Base-by-base conservation (phyloP, 768 basidiomycete species). In the Nevesoporus exiguus region DNA sequence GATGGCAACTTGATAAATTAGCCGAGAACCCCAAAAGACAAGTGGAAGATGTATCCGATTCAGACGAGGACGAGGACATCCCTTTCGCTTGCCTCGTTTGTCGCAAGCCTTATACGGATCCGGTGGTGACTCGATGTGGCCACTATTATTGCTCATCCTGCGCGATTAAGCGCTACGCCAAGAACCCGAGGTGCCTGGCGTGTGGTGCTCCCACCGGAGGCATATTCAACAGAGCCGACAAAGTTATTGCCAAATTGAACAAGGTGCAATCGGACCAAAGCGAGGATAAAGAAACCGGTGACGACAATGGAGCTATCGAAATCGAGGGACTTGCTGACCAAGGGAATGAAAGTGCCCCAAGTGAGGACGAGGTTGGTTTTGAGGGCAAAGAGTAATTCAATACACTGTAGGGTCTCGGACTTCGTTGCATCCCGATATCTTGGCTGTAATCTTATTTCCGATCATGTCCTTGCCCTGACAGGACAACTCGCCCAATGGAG, bases 1-100 rank as follows among this genome's bases (percentile, higher is more conserved):
- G 97, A 40, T 99, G 97, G 97, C 96, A 99, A 73, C 79, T 99
- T 52, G 97, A 99, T 76, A 91, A 94, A 71, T 76, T 94, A 51
- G 90, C 92, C 25, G 91, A 86, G 62, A 86, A 80, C 65, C 77
- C 86, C n/a, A 77, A 77, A 68, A 84, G 80, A 71, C 76, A 81
- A 59, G 75, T 70, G 34, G 66, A 67, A 27, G 83, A 80, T 45
- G 84, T 72, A 30, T 85, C 83, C 9, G 85, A 80, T 48, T 81
- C 83, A 39, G 86, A 86, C 68, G 82, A 85, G 61, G 85, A 88
- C 54, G 90, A 93, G 68, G 93, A 94, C 69, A 81, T 98, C 47
- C 97, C 97, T 6, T 99, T 98, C 70, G 96, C 97, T n/a, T 99
- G 97, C 73, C 80, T 98, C 63, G 88, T 99, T 60, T 98, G 97